Evolutionary conservation across 1,284 basidiomycete genomes (phyloP).

Genomic region (Naganishia sp.): DNA sequence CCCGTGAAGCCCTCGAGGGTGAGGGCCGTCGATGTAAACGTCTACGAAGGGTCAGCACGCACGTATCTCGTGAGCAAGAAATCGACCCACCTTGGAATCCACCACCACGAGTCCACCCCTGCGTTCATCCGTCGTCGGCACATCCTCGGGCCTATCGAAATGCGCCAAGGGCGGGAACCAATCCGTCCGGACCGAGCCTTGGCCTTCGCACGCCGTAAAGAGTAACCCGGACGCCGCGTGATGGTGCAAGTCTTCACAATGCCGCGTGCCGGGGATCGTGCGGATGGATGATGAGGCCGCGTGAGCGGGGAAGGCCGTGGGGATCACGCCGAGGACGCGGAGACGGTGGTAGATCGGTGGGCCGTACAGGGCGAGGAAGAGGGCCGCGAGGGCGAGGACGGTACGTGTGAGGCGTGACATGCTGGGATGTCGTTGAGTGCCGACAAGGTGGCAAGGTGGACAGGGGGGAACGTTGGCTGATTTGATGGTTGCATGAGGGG

Average conservation of each 20-base stretch:
- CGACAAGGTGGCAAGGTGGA: too few species aligned
- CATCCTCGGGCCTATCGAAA: constrained; percentile 28
- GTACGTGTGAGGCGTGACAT: background rate
- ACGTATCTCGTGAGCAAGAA: background rate
- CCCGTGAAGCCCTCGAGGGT: constrained; percentile 35
- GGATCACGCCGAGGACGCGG: constrained; percentile 9
- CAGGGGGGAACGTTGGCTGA: too few species aligned
- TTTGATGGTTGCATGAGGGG: too few species aligned
- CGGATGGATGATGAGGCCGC: background rate
- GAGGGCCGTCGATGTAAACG: constrained; percentile 35
- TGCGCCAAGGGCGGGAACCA: constrained; percentile 41
- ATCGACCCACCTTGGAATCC: constrained; percentile 39
- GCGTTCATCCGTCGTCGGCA: constrained; percentile 5
- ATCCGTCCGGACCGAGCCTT: constrained; percentile 6
- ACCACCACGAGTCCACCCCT: constrained; percentile 32
- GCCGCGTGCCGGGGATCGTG: constrained; percentile 21
- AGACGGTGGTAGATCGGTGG: constrained; percentile 3
- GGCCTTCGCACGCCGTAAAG: constrained; percentile 33
- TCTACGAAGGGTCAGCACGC: constrained; percentile 32
- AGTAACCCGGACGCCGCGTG: constrained; percentile 31
- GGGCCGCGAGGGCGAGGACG: constrained; percentile 6
- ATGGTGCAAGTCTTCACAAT: constrained; percentile 35
- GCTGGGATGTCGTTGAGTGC: background rate
- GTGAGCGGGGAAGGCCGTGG: background rate
- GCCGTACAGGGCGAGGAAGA: constrained; percentile 2